Conservation (phyloP, 1,284 basidiomycete species). For the Chalciporus sp. region DNA sequence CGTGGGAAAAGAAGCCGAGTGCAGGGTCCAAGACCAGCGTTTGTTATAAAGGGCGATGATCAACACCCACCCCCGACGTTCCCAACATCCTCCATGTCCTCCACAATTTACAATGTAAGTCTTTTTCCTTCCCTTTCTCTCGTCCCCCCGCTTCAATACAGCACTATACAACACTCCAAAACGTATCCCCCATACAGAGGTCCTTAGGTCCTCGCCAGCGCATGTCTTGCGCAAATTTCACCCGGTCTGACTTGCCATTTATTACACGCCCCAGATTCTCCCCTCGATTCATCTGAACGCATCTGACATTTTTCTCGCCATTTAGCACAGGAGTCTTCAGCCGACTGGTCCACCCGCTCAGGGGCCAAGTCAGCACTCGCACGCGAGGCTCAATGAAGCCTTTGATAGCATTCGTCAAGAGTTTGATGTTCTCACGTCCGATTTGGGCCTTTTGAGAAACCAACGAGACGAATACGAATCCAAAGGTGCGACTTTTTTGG, state of each 20-base stretch:
- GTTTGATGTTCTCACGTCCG: conserved; percentile 78
- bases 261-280: background rate
- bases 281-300: conserved; percentile 19
- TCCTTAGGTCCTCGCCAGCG: conserved; percentile 3
- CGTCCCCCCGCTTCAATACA: background rate
- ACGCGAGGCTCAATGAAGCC: conserved; percentile 69
- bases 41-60: conserved; percentile 43
- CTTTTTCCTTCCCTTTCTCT: background rate
- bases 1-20: conserved; percentile 37
- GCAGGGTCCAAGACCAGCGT: conserved; percentile 37
- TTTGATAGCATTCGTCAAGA: conserved; percentile 87
- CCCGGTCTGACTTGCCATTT: conserved; percentile 5
- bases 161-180: background rate
- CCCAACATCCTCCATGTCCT: conserved; percentile 44
- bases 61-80: conserved; percentile 40
- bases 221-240: conserved; percentile 31
- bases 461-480: conserved; percentile 91
- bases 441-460: conserved; percentile 67
- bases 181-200: background rate
- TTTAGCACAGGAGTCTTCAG: conserved; percentile 68
- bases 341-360: conserved; percentile 53
- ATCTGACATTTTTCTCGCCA: conserved; percentile 1
- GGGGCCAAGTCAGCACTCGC: conserved; percentile 42
- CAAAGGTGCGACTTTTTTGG: conserved; percentile 58
- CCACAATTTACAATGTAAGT: conserved; percentile 52